Conservation (phyloP, 2,329 filamentous ascomycete species). For the Paraphoma sp. region DNA sequence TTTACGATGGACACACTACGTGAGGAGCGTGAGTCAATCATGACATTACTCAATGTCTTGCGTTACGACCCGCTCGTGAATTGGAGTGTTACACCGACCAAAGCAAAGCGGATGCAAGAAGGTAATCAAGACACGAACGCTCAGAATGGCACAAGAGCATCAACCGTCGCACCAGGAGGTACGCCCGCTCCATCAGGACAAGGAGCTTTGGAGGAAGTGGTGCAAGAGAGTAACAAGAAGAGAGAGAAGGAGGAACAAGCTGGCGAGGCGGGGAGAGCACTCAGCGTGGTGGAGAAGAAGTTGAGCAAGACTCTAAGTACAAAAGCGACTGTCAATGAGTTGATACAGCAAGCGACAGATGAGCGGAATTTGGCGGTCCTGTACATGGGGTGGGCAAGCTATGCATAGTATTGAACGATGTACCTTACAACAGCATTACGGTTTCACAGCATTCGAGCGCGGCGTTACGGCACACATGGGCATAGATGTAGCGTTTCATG, state of each 20-base stretch:
- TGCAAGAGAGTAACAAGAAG: slow-evolving; percentile 43
- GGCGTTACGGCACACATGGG: neutral
- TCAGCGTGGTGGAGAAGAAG: slow-evolving; percentile 96
- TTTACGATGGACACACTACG: slow-evolving; percentile 94
- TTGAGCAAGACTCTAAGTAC: slow-evolving; percentile 92
- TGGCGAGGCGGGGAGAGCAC: slow-evolving; percentile 86
- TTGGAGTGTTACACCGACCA: slow-evolving; percentile 83
- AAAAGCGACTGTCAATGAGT: slow-evolving; percentile 91
- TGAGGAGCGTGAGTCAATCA: slow-evolving; percentile 96
- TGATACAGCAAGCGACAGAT: slow-evolving; percentile 95
- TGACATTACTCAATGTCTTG: slow-evolving; percentile 96
- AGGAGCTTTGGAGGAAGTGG: slow-evolving; percentile 28
- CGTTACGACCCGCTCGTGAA: slow-evolving; percentile 97
- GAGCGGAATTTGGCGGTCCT: slow-evolving; percentile 90
- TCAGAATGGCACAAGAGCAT: slow-evolving; percentile 40
- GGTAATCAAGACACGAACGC: slow-evolving; percentile 61
- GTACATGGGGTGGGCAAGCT: slow-evolving; percentile 57
- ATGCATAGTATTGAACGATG: slow-evolving; percentile 28
- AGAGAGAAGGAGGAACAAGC: slow-evolving; percentile 63
- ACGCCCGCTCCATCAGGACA: slow-evolving; percentile 36
- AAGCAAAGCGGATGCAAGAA: slow-evolving; percentile 72
- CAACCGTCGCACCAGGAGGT: slow-evolving; percentile 36
- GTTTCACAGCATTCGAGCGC: neutral
- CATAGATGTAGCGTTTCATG: neutral
- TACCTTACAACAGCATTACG: neutral